phyloP scores from a whole-genome alignment of 345 rosid species.

The Anacardium occidentale region DNA sequence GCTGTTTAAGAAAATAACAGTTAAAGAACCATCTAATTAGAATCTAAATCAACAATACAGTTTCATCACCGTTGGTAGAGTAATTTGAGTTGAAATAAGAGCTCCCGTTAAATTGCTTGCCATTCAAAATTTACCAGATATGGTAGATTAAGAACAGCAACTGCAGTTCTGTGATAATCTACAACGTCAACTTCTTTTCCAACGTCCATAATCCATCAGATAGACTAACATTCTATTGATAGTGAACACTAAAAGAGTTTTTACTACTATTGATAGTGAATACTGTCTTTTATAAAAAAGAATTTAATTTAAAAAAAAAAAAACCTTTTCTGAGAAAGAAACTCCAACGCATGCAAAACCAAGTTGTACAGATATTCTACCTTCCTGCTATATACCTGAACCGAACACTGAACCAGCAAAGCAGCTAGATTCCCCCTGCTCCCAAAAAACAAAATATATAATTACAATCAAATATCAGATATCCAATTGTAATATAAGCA shows the following conservation, averaged over 20 bases:
- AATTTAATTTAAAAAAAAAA: not conserved
- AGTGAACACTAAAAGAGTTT: too few relatives aligned
- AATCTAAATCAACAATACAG: not conserved
- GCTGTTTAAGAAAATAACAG: constrained; percentile 38
- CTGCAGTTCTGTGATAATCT: too few relatives aligned
- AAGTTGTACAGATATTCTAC: constrained; percentile 89
- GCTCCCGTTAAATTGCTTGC: not conserved
- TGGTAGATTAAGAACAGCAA: not conserved
- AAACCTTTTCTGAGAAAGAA: constrained; percentile 80
- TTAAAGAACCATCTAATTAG: not conserved
- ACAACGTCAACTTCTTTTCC: not conserved
- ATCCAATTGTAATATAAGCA: not conserved
- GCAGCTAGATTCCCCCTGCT: constrained; percentile 82
- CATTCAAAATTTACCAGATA: not conserved
- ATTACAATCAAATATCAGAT: constrained; percentile 5
- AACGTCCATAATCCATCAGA: not conserved
- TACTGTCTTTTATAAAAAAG: not conserved
- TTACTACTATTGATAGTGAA: too few relatives aligned
- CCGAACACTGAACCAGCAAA: constrained; percentile 94
- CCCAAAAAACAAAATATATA: not conserved
- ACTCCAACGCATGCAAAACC: constrained; percentile 92
- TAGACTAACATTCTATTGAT: not conserved
- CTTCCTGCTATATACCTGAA: constrained; percentile 94
- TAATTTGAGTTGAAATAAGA: not conserved
- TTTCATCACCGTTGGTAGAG: not conserved